Percentiles rank a stretch among this genome's conserved stretches.
Conservation (phyloP, 2,329 filamentous ascomycete genomes). For the Periconia macrospinosa region DNA sequence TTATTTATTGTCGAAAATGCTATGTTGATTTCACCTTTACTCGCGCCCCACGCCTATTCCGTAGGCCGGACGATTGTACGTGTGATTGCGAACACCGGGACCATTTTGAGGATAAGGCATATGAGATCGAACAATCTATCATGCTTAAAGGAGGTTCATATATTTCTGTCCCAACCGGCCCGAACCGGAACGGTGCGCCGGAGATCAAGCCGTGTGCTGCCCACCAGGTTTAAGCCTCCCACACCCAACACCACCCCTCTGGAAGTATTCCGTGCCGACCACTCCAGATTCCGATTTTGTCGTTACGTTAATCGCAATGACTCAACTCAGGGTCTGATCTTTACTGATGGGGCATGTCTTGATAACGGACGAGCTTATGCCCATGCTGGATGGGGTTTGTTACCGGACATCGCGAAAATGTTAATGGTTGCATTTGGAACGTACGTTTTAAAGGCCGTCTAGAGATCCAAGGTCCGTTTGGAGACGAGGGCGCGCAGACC, state of each 20-base stretch:
- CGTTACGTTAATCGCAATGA: slow-evolving; percentile 4
- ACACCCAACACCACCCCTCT: neutral
- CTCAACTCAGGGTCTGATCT: slow-evolving; percentile 39
- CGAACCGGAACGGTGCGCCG: too few species aligned
- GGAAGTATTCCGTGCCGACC: neutral
- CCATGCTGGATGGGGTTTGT: slow-evolving; percentile 19
- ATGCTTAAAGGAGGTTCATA: neutral
- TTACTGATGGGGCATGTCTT: slow-evolving; percentile 52
- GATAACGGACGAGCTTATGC: slow-evolving; percentile 44
- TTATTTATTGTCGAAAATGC: slow-evolving; percentile 5
- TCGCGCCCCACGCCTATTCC: too few species aligned
- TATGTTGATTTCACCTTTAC: slow-evolving; percentile 5
- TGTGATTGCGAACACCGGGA: neutral
- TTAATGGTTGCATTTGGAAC: neutral
- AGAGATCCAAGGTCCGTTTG: slow-evolving; percentile 49
- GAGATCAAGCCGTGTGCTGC: neutral
- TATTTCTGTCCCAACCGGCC: too few species aligned
- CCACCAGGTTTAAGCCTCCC: slow-evolving; percentile 1
- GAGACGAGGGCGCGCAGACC: slow-evolving; percentile 43
- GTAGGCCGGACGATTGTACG: too few species aligned
- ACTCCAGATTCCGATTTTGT: neutral
- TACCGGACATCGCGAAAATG: slow-evolving; percentile 1
- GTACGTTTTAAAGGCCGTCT: slow-evolving; percentile 37
- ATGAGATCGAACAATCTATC: too few species aligned
- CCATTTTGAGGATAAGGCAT: neutral